Evolutionary conservation across 148 eudicot genomes (phyloP), one percentile per base, ranked within the genome.

Genomic region (Fagopyrum esculentum): DNA sequence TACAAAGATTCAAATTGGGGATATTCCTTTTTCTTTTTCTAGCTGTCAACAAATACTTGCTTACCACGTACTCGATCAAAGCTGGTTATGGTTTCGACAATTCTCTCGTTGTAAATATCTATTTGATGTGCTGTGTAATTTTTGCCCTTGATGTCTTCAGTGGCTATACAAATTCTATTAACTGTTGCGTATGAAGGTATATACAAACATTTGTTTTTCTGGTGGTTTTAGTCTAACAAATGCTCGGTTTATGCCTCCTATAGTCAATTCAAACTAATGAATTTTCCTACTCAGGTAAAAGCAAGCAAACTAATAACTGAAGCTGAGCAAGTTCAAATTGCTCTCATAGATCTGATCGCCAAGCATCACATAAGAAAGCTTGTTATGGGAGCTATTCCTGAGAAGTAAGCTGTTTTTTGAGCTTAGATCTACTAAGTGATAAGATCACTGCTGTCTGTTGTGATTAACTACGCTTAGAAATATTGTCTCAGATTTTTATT

Each of bases 311-410:
- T 86, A 17, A 79, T 83, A 19, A 80, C 82, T 77, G 91, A 93
- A 83, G 83, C 88, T 66, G 89, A 83, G 46, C 80, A 82, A 73
- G 88, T 90, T 77, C 83, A 82, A 56, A 87, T 71, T 22, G 93
- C 88, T 50, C 91, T 93, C 64, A 81, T 89, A 66, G 83, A 89
- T 75, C 48, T 90, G 68, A 85, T 90, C 52, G 76, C 69, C 54
- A 69, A 80, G 72, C 80, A 86, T 74, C 72, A 77, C 19, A 81
- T 90, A 16, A 84, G 77, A 78, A 90, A 81, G 77, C 93, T 93
- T 78, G 85, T 93, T 73, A 85, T 90, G 80, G 98, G 93, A 64
- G 87, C 84, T 70, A 73, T 78, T n/a, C 86, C 89, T 44, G 82
- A 83, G 52, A 81, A 78, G 89, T 91, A 85, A 77, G 86, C 66